Evolutionary conservation across 495 filamentous ascomycete species (phyloP), one percentile per base, ranked within the genome.

Genomic region (Annulohypoxylon moriforme): DNA sequence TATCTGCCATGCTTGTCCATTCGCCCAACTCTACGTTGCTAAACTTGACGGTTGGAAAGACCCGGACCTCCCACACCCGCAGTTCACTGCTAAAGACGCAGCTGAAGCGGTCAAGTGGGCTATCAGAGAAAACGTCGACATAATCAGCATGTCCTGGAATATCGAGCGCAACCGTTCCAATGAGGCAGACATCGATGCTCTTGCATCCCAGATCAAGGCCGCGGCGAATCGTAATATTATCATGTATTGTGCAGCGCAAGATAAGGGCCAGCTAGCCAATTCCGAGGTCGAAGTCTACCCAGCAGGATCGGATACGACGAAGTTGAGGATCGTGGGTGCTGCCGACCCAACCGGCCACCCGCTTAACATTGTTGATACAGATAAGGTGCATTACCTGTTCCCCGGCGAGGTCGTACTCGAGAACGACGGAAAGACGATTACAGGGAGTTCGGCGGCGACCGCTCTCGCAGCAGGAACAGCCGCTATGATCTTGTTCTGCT

Each of bases 91-190:
- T 0, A 76, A 73, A 61, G 76, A 75, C 49, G 79, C 77, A 1
- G 76, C 73, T 4, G 64, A 79, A 60, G 78, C 78, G 6, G 73
- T 80, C 0, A 50, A 74, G 0, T 76, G 74, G 73, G 77, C 76
- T 22, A 64, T 75, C 1, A 33, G 60, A 13, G 40, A 69, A 4
- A 63, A 67, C 11, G 77, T 80, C 0, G 55, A 77, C 10, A 71
- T 78, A 42, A 80, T 80, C 42, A 75, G 69, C 22, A 80, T 79
- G 77, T 75, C 70, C 57, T 80, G 77, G 75, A 77, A 64, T 36
- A 69, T 80, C 38, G 59, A 68, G 22, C 53, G 55, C 9, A 67
- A 27, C 29, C 53, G 55, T 1, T 59, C 53, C 1, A 67, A 59
- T 20, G 64, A 59, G 4, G 64, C 53, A 20, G 64, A 67, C 16